Percentiles rank a stretch among this genome's conserved stretches.
phyloP scores from a whole-genome alignment of 768 basidiomycete species.

The Albatrellus ellisii region DNA sequence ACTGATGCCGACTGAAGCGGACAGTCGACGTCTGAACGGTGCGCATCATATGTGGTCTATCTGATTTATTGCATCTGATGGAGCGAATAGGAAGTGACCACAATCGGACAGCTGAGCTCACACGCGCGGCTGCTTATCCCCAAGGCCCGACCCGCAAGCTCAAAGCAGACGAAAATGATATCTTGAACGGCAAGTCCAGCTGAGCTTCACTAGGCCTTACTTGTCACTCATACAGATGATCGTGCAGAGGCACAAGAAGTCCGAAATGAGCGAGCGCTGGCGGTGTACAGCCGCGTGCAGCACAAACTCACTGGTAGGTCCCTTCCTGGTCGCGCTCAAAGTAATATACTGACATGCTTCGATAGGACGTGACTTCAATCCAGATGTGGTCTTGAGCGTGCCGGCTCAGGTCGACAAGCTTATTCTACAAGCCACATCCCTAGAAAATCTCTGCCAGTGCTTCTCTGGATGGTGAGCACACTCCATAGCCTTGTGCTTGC shows the following conservation, averaged over 20 bases:
- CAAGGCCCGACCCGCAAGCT: conserved; percentile 72
- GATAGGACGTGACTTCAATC: conserved; percentile 87
- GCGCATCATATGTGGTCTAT: conserved; percentile 11
- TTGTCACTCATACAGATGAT: neutral
- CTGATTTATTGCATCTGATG: conserved; percentile 1
- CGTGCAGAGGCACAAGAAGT: conserved; percentile 60
- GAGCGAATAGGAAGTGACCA: conserved; percentile 31
- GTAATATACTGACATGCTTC: neutral
- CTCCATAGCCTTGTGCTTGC: neutral
- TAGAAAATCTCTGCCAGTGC: conserved; percentile 94
- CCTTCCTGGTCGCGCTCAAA: neutral
- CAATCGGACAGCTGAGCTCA: conserved; percentile 46
- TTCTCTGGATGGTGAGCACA: conserved; percentile 78
- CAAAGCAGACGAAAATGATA: conserved; percentile 88
- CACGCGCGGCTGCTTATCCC: conserved; percentile 55
- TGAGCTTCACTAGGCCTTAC: too few relatives aligned
- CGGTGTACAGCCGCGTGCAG: conserved; percentile 90
- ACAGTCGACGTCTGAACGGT: conserved; percentile 61
- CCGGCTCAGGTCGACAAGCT: conserved; percentile 81
- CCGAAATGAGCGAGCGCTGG: conserved; percentile 80
- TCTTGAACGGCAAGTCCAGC: conserved; percentile 61
- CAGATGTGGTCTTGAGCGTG: conserved; percentile 62
- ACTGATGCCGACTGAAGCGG: conserved; percentile 74
- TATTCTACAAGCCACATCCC: conserved; percentile 83
- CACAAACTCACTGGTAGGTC: conserved; percentile 80